Base-by-base conservation (phyloP, 352 stramenopile genomes). In the Blastocystis hominis region DNA sequence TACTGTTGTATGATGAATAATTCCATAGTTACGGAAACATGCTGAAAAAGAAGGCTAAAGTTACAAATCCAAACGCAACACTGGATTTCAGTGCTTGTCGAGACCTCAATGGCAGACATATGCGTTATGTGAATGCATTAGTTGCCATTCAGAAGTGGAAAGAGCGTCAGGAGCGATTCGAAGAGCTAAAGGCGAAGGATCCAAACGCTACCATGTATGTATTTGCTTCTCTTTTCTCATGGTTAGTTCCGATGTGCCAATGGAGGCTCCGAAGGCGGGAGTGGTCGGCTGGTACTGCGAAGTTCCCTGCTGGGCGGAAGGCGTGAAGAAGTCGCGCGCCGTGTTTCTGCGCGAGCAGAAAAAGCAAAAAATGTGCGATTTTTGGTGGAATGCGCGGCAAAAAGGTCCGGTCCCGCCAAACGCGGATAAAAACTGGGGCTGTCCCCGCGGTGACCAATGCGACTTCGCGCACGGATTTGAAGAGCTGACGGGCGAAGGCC, bases 81-180 rank as follows among this genome's bases (percentile, higher is more conserved):
- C 66, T 87, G 9, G 77, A 87, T 46, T 78, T 87, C 66, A 78
- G 77, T 46, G 44, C 61, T 10, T 87, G 77, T 30, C 42, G 77
- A n/a, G 77, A 87, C 56, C 38, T 87, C 3, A 87, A 87, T 75
- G 77, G 77, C 17, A 24, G 77, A 75, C 77, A 59, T 59, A 87
- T 87, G 77, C 63, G 30, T 0, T 63, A 54, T 20, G 77, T 87
- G 13, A 87, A 87, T 34, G 77, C 77, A 20, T 24, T 47, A 0
- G 66, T 87, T 38, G 77, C 77, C 15, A 87, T 87, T 61, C 44
- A 87, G 55, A 87, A 87, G 55, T 87, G 77, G 77, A 87, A 78
- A 30, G 77, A 87, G 44, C 62, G 62, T 53, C 36, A 63, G 17
- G 61, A 87, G 30, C 68, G 70, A 62, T 30, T 87, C 30, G 77